These are phyloP conservation scores for Zymoseptoria brevis DNA, from an alignment of 2,329 filamentous ascomycete genomes.

Conservation along the genomic window DNA sequence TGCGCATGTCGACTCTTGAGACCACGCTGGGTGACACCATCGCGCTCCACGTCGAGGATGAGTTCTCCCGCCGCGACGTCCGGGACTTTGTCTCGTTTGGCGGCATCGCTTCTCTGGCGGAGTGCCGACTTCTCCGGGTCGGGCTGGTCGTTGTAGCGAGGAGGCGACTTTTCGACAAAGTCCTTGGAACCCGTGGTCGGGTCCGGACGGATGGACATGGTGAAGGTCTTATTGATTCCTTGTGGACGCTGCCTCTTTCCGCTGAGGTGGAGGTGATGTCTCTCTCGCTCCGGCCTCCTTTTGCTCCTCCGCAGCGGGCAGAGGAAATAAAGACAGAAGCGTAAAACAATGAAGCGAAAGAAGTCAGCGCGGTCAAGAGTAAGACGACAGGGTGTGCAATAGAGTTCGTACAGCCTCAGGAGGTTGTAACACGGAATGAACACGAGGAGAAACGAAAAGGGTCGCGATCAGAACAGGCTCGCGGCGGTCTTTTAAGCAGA, in stretches of 20 bases:
- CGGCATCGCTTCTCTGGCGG: not conserved
- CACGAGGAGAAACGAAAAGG: not conserved
- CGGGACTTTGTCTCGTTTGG: constrained; percentile 12
- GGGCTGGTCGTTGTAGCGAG: constrained; percentile 1
- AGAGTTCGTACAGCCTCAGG: not conserved
- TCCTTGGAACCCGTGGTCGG: not conserved
- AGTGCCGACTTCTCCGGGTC: constrained; percentile 6
- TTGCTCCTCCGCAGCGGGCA: not conserved
- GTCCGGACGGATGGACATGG: not conserved
- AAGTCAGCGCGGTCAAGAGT: not conserved
- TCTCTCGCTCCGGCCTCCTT: not conserved
- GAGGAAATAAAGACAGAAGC: not conserved
- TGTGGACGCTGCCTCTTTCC: not conserved
- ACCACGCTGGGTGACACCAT: constrained; percentile 35
- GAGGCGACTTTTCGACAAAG: constrained; percentile 2
- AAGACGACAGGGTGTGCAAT: not conserved
- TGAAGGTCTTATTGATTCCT: not conserved
- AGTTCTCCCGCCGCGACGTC: constrained; percentile 20
- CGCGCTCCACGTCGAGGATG: constrained; percentile 16
- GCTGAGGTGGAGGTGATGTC: not conserved
- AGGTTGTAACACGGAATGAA: not conserved
- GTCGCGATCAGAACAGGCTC: not conserved
- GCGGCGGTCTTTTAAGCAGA: not conserved
- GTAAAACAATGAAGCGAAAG: not conserved
- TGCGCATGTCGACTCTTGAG: constrained; percentile 34